Percentiles rank a stretch among this genome's conserved stretches.
These are phyloP conservation scores for Butyriboletus loyo DNA, from an alignment of 768 basidiomycete species.

Conservation along the genomic window DNA sequence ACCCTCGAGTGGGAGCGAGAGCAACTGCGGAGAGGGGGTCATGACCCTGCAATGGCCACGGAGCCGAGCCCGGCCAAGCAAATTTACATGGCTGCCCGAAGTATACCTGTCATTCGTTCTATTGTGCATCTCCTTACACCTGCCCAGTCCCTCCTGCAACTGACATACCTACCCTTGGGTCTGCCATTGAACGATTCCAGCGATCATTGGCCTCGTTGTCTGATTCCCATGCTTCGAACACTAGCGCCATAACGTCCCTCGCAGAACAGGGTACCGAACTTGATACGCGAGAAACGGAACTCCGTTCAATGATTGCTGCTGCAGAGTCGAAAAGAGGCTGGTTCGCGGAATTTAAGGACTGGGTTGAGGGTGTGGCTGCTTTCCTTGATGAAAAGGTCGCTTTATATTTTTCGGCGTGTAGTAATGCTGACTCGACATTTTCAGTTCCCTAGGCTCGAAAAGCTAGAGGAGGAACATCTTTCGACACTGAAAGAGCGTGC, in stretches of 20 bases:
- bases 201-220: slow-evolving; percentile 58
- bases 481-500: slow-evolving; percentile 72
- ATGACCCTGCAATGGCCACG: slow-evolving; percentile 38
- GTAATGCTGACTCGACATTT: not conserved
- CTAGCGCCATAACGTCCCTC: slow-evolving; percentile 52
- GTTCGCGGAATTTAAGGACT: slow-evolving; percentile 75
- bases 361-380: slow-evolving; percentile 78
- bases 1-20: slow-evolving; percentile 82
- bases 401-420: not conserved
- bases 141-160: slow-evolving; percentile 61
- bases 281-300: slow-evolving; percentile 64
- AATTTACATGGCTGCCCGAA: slow-evolving; percentile 67
- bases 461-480: slow-evolving; percentile 70
- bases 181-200: slow-evolving; percentile 59
- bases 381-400: slow-evolving; percentile 86
- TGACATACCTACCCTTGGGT: slow-evolving; percentile 60
- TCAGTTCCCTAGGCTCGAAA: slow-evolving; percentile 77
- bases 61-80: slow-evolving; percentile 43
- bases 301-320: slow-evolving; percentile 68
- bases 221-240: slow-evolving; percentile 64
- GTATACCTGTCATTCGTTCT: slow-evolving; percentile 39
- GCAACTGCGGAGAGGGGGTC: slow-evolving; percentile 74
- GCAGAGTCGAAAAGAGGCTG: slow-evolving; percentile 80
- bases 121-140: slow-evolving; percentile 11
- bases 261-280: slow-evolving; percentile 63